Percentiles rank a stretch among this genome's conserved stretches.
phyloP scores from a whole-genome alignment of 2,329 filamentous ascomycete species.

The Cladosporium sp. region DNA sequence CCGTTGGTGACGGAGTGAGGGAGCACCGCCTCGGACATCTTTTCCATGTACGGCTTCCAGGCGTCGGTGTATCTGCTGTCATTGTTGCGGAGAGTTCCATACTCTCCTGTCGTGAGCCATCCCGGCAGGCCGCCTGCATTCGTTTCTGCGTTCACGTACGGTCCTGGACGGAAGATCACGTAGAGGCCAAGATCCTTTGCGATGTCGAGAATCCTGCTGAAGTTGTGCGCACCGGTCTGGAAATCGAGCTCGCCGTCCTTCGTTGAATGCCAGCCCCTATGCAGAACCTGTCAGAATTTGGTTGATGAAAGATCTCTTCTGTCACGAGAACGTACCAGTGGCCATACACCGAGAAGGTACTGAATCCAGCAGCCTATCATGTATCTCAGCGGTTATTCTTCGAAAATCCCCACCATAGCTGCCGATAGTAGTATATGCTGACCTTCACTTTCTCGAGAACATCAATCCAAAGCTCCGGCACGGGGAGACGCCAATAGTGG shows the following conservation, averaged over 20 bases:
- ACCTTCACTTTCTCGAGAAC: constrained; percentile 77
- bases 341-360: constrained; percentile 72
- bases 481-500: constrained; percentile 64
- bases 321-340: constrained; percentile 77
- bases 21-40: constrained; percentile 64
- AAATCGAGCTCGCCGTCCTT: constrained; percentile 41
- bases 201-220: constrained; percentile 72
- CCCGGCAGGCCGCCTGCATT: constrained; percentile 76
- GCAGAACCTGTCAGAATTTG: constrained; percentile 62
- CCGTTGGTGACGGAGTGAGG: constrained; percentile 78
- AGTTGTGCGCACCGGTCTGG: constrained; percentile 50
- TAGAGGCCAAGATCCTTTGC: constrained; percentile 71
- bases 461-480: constrained; percentile 63
- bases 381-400: background rate
- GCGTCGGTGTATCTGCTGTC: constrained; percentile 60
- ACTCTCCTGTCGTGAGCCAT: constrained; percentile 66
- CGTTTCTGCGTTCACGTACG: constrained; percentile 64
- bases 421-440: too few relatives aligned
- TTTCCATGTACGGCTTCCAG: constrained; percentile 62
- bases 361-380: constrained; percentile 62
- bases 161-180: constrained; percentile 54
- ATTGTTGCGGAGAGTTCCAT: constrained; percentile 60
- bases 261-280: constrained; percentile 43
- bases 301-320: constrained; percentile 63
- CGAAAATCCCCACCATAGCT: too few relatives aligned